These are phyloP conservation scores for Drosera spatulata DNA, from an alignment of 179 eudicot genomes.

Conservation along the genomic window DNA sequence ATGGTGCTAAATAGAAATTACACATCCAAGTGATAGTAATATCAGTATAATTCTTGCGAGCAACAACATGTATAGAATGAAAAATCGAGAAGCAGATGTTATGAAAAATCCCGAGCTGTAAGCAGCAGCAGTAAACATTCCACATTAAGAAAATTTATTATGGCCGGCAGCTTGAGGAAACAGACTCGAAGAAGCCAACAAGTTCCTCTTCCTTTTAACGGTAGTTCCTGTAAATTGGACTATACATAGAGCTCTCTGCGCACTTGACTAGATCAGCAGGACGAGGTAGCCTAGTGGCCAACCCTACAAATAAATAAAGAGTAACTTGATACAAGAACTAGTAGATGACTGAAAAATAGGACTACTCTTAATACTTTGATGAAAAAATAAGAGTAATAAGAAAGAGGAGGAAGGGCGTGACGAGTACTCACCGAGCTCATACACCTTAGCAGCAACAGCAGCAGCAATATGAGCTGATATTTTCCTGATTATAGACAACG, in stretches of 20 bases:
- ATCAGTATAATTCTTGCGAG: too few species aligned
- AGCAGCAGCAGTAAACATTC: too few species aligned
- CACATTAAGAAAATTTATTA: too few species aligned
- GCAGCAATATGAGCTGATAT: slow-evolving; percentile 73
- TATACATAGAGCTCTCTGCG: slow-evolving; percentile 44
- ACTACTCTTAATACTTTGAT: background rate
- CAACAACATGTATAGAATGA: too few species aligned
- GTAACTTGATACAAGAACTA: background rate
- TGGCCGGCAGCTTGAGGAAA: too few species aligned
- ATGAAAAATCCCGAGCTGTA: too few species aligned
- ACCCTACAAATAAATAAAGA: slow-evolving; percentile 11
- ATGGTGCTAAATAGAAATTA: too few species aligned
- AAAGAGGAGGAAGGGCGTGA: background rate
- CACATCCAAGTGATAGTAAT: too few species aligned
- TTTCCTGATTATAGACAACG: slow-evolving; percentile 51
- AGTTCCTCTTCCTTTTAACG: slow-evolving; percentile 9
- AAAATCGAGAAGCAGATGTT: too few species aligned
- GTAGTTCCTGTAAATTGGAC: slow-evolving; percentile 32
- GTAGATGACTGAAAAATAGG: background rate
- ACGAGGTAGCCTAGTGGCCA: slow-evolving; percentile 37
- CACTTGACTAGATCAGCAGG: slow-evolving; percentile 32
- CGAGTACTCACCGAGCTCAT: slow-evolving; percentile 46
- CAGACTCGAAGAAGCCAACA: too few species aligned
- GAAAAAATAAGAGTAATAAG: background rate
- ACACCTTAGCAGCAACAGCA: slow-evolving; percentile 60